phyloP scores from a whole-genome alignment of 129 eudicot species.

The Artemisia argyi region DNA sequence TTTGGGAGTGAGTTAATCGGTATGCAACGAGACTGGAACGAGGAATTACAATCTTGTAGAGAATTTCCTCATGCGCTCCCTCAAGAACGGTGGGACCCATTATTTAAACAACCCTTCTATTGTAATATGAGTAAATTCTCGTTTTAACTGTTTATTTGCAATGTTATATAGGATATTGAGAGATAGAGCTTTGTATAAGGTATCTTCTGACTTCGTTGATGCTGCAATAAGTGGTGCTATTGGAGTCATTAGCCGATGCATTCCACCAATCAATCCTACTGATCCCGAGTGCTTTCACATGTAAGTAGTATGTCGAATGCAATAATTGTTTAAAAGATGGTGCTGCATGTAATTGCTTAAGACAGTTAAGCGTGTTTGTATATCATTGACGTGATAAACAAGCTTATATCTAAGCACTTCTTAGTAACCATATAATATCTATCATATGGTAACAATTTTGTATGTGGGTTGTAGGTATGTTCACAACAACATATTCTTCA shows the following conservation, averaged over 20 bases:
- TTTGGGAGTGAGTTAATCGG: constrained; percentile 99
- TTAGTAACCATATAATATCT: background rate
- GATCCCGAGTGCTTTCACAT: constrained; percentile 99
- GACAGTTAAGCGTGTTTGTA: background rate
- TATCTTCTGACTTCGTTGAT: constrained; percentile 95
- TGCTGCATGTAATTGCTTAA: constrained; percentile 5
- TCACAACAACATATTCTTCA: constrained; percentile 99
- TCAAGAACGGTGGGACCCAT: constrained; percentile 72
- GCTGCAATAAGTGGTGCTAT: constrained; percentile 98
- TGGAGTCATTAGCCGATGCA: constrained; percentile 97
- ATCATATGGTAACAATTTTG: constrained; percentile 5
- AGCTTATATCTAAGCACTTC: background rate
- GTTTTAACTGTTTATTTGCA: background rate
- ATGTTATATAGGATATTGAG: constrained; percentile 72
- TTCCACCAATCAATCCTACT: constrained; percentile 98
- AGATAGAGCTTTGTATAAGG: constrained; percentile 92
- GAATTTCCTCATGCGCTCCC: constrained; percentile 90
- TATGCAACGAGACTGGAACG: constrained; percentile 99
- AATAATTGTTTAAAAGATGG: background rate
- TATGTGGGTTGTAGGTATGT: constrained; percentile 67
- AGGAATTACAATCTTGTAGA: constrained; percentile 94
- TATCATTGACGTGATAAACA: too few species aligned
- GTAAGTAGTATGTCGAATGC: constrained; percentile 46
- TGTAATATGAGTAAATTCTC: background rate
- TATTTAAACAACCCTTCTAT: background rate